Evolutionary conservation across 257 asterid species (phyloP).

Genomic region (Henckelia pumila): DNA sequence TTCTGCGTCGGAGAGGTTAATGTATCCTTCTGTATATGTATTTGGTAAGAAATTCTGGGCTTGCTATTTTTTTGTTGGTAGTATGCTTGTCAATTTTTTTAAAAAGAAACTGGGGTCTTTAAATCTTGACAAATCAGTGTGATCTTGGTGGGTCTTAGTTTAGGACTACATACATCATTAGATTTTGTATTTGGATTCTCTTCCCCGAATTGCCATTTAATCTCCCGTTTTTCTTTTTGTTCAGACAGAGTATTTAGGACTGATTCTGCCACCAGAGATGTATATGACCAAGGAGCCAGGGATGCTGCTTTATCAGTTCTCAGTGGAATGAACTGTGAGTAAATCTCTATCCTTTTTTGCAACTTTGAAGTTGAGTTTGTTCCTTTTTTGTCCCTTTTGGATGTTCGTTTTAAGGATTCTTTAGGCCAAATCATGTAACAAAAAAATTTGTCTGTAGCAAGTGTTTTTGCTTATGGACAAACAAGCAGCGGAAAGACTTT

Average conservation of each 20-base stretch:
- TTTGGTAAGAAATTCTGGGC: constrained; percentile 56
- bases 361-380: neutral
- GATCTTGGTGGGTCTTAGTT: neutral
- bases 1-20: constrained; percentile 40
- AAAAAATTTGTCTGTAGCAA: constrained; percentile 54
- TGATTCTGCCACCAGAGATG: constrained; percentile 74
- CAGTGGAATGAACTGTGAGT: constrained; percentile 83
- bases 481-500: constrained; percentile 97
- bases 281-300: constrained; percentile 85
- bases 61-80: neutral
- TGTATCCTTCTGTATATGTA: constrained; percentile 61
- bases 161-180: neutral
- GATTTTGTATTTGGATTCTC: too few species aligned
- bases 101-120: neutral
- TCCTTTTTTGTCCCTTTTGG: neutral
- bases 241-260: constrained; percentile 80
- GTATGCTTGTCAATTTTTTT: neutral
- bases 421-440: neutral
- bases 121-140: neutral
- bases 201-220: too few species aligned
- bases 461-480: constrained; percentile 94
- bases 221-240: neutral
- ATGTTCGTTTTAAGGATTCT: neutral
- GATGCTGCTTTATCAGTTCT: constrained; percentile 86
- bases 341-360: neutral